These are phyloP conservation scores for Aspergillus heteromorphus DNA, from an alignment of 495 filamentous ascomycete species.

Conservation along the genomic window DNA sequence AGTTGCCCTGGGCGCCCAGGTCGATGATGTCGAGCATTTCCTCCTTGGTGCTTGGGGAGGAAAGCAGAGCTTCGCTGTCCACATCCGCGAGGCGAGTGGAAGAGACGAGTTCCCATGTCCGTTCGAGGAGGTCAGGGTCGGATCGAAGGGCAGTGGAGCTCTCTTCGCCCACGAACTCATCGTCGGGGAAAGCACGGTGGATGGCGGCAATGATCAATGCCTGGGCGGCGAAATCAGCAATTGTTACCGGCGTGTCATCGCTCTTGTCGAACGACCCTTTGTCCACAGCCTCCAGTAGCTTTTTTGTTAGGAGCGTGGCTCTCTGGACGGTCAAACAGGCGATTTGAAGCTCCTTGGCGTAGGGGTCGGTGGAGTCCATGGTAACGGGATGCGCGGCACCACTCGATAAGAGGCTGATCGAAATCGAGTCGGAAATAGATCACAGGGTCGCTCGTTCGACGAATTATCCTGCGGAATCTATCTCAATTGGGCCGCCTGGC, in stretches of 20 bases:
- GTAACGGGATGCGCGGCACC: background rate
- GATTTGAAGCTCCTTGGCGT: constrained; percentile 44
- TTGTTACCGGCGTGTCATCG: constrained; percentile 57
- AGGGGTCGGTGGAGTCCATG: constrained; percentile 23
- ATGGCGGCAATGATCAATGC: constrained; percentile 55
- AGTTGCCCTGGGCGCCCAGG: constrained; percentile 45
- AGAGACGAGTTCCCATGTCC: constrained; percentile 47
- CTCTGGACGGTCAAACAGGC: constrained; percentile 50
- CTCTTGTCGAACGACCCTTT: constrained; percentile 50
- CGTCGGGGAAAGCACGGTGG: constrained; percentile 47
- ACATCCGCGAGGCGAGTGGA: constrained; percentile 33
- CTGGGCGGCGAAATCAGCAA: constrained; percentile 66
- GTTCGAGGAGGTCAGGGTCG: constrained; percentile 43
- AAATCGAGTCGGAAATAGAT: background rate
- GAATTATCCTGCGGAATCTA: background rate
- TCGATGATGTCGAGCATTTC: constrained; percentile 61
- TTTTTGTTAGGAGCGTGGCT: constrained; percentile 48
- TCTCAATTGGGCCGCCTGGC: background rate
- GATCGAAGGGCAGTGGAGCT: constrained; percentile 48
- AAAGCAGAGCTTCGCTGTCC: constrained; percentile 34
- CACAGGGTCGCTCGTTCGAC: background rate
- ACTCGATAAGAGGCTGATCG: background rate
- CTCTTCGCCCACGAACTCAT: constrained; percentile 60
- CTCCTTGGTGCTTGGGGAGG: constrained; percentile 39
- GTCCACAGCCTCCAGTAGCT: constrained; percentile 41